phyloP scores from a whole-genome alignment of 805 yeast species.

The Metschnikowia kunwiensis region DNA sequence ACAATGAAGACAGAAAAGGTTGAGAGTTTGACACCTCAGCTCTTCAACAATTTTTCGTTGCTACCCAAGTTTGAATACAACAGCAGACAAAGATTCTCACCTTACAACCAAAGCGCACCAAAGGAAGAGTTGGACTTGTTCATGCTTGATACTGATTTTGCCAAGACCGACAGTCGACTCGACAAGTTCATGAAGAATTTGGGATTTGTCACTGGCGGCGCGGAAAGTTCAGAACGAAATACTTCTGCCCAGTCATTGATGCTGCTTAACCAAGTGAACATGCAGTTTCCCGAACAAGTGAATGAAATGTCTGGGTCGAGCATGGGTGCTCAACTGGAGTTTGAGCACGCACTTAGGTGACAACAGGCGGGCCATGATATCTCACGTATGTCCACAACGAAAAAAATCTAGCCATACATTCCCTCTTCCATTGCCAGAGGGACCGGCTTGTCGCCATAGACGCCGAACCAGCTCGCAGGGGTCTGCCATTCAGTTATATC shows the following conservation, averaged over 20 bases:
- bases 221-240: neutral
- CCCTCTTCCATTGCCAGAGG: slow-evolving; percentile 77
- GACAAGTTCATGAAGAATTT: slow-evolving; percentile 16
- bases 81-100: slow-evolving; percentile 1
- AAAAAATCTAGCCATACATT: slow-evolving; percentile 49
- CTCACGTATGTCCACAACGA: no score
- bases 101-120: slow-evolving; percentile 4
- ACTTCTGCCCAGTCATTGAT: neutral
- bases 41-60: neutral
- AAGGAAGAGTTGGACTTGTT: slow-evolving; percentile 15
- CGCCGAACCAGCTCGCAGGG: slow-evolving; percentile 83
- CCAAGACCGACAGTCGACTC: slow-evolving; percentile 12
- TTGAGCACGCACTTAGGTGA: no score
- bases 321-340: no score
- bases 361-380: no score
- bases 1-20: neutral
- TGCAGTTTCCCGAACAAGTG: neutral
- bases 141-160: slow-evolving; percentile 17
- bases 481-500: slow-evolving; percentile 34
- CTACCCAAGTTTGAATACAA: slow-evolving; percentile 2
- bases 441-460: slow-evolving; percentile 70
- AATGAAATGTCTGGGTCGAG: no score
- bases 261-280: neutral
- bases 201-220: slow-evolving; percentile 10
- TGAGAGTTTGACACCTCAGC: neutral